Evolutionary conservation across 2,329 filamentous ascomycete genomes (phyloP).

Genomic region (Fusarium sp.): DNA sequence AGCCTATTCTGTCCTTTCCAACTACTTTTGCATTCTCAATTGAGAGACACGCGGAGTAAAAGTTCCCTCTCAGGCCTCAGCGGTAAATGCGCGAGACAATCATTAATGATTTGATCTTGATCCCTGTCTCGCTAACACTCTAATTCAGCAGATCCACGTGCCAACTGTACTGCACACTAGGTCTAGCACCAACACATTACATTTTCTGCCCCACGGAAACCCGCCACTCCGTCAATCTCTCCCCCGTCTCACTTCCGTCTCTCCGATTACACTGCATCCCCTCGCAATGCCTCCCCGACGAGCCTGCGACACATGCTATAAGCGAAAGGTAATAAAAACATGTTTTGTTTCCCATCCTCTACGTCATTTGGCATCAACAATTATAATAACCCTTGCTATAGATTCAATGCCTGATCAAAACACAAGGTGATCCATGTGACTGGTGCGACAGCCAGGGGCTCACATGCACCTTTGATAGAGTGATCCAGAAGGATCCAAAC

Average conservation of each 20-base stretch:
- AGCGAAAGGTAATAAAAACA: slow-evolving; percentile 30
- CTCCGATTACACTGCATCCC: slow-evolving; percentile 27
- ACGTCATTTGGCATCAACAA: not conserved
- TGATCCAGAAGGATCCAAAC: slow-evolving; percentile 27
- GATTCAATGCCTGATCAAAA: slow-evolving; percentile 38
- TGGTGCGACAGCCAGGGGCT: slow-evolving; percentile 37
- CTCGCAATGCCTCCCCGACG: slow-evolving; percentile 32
- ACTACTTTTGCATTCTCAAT: not conserved
- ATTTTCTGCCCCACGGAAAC: not conserved
- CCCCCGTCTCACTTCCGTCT: slow-evolving; percentile 15
- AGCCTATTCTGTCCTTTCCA: not conserved
- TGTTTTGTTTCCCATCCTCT: not conserved
- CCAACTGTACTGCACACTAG: not conserved
- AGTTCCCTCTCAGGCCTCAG: not conserved
- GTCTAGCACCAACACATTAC: not conserved
- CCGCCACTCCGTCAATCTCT: slow-evolving; percentile 5
- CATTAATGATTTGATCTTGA: not conserved
- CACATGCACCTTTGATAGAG: slow-evolving; percentile 37
- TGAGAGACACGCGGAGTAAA: not conserved
- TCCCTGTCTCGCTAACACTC: not conserved
- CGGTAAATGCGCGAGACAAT: not conserved
- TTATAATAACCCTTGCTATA: not conserved
- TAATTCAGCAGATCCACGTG: not conserved
- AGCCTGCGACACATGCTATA: slow-evolving; percentile 33
- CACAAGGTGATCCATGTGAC: slow-evolving; percentile 28